A percentile compares a stretch with the other conserved stretches of the same genome.
phyloP scores from a whole-genome alignment of 805 yeast species.

The Metschnikowia dekortorum region DNA sequence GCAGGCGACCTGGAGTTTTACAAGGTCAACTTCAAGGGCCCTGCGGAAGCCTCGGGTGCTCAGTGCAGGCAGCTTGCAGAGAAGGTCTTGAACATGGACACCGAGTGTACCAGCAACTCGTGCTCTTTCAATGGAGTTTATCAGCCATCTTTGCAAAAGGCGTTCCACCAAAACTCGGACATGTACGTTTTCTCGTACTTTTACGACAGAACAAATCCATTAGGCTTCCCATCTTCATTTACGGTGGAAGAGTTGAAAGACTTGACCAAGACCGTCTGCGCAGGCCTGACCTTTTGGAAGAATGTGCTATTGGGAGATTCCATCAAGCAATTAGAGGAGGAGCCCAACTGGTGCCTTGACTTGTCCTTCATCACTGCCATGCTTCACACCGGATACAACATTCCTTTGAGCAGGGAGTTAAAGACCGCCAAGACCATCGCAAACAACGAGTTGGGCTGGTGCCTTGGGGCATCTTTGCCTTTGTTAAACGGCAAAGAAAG shows the following conservation, averaged over 20 bases:
- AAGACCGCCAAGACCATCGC: slow-evolving; percentile 88
- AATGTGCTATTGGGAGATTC: slow-evolving; percentile 64
- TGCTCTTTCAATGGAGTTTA: slow-evolving; percentile 97
- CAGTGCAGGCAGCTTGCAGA: slow-evolving; percentile 89
- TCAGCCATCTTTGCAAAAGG: slow-evolving; percentile 82
- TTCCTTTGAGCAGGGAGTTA: slow-evolving; percentile 84
- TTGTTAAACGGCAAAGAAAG: slow-evolving; percentile 57
- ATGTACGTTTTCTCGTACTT: slow-evolving; percentile 90
- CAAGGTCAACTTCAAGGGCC: slow-evolving; percentile 62
- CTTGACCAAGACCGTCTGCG: slow-evolving; percentile 78
- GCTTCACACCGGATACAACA: slow-evolving; percentile 94
- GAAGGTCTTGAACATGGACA: slow-evolving; percentile 74
- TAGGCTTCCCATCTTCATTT: slow-evolving; percentile 92
- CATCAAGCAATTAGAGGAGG: slow-evolving; percentile 58
- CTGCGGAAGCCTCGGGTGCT: slow-evolving; percentile 58
- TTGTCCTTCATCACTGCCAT: slow-evolving; percentile 85
- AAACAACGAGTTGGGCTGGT: slow-evolving; percentile 95
- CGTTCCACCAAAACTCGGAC: slow-evolving; percentile 71
- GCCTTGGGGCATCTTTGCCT: slow-evolving; percentile 95
- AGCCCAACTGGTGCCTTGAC: slow-evolving; percentile 95
- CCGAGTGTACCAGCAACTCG: slow-evolving; percentile 67
- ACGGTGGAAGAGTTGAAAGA: slow-evolving; percentile 80
- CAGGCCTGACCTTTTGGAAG: slow-evolving; percentile 76
- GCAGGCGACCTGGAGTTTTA: slow-evolving; percentile 41
- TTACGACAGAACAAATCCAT: slow-evolving; percentile 89